Evolutionary conservation across 768 basidiomycete genomes (phyloP), one percentile per base, ranked within the genome.

Genomic region (Leccinellum luteum): DNA sequence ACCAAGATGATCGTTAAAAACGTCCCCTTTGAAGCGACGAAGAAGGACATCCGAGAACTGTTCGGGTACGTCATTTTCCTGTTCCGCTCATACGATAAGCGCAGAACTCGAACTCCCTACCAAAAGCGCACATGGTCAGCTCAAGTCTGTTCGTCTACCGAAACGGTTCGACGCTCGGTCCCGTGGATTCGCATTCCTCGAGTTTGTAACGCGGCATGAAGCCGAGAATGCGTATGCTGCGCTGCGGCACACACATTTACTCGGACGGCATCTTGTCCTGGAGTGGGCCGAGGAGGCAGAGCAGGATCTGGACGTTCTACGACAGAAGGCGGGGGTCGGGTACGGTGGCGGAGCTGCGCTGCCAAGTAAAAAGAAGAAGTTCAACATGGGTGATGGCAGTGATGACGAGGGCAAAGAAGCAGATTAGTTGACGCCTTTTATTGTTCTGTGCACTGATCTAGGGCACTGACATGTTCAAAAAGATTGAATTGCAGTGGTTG

Each of bases 1-100:
- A 90, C 94, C 61, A 98, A 98, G 84, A 87, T 98, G 81, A 85
- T 98, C 51, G 93, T 98, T 63, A 98, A 98, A 84, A 99, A 99
- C 66, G 82, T 98, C 54, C 94, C 97, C 41, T 99, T 99, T 76
- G 97, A 99, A 73, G 92, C 89, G 47, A 89, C 89, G 44, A 92
- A 90, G 78, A 94, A 90, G 75, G 97, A 99, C 64, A 81, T 99
- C 25, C 79, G 90, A 54, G 89, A 91, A 60, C 73, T 98, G 34
- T 97, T 98, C 72, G 82, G 89, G 93, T 95, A 61, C 55, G 88
- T 80, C 3, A n/a, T 38, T 34, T n/a, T 38, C n/a, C n/a, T 43
- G 17, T 31, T n/a, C 21, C 19, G 54, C 21, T 43, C 48, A n/a
- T 48, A 31, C 23, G 10, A n/a, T 32, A 21, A 19, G 19, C 27